phyloP scores from a whole-genome alignment of 306 rosid genomes.

The Rosa rugosa region DNA sequence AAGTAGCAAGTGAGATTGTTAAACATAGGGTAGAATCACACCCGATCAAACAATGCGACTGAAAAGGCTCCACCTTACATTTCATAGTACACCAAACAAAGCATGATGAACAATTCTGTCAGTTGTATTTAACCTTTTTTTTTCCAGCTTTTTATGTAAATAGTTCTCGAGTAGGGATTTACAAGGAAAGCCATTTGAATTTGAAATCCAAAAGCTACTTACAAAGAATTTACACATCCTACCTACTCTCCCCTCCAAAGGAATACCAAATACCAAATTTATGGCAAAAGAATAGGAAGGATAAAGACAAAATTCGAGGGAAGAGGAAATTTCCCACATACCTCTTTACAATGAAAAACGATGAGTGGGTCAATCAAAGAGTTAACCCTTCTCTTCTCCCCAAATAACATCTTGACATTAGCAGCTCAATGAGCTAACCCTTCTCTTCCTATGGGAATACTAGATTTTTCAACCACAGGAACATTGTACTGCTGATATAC shows the following conservation, averaged over 20 bases:
- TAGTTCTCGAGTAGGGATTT: constrained; percentile 5
- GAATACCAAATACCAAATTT: constrained; percentile 1
- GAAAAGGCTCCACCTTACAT: too few relatives aligned
- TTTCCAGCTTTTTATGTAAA: constrained; percentile 6
- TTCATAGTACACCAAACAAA: neutral
- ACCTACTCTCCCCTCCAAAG: constrained; percentile 21
- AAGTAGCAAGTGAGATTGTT: neutral
- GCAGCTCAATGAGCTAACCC: constrained; percentile 54
- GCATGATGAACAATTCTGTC: neutral
- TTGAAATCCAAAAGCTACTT: constrained; percentile 18
- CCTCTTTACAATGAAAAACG: constrained; percentile 16
- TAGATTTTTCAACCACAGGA: constrained; percentile 59
- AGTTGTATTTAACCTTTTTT: neutral
- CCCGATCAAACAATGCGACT: too few relatives aligned
- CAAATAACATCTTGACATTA: constrained; percentile 31
- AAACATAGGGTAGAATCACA: neutral
- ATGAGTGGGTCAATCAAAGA: constrained; percentile 6
- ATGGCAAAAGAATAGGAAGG: constrained; percentile 11
- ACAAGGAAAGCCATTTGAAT: constrained; percentile 17
- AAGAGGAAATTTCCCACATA: constrained; percentile 7
- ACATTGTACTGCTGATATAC: constrained; percentile 70
- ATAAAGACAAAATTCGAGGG: constrained; percentile 9
- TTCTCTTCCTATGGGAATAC: constrained; percentile 60
- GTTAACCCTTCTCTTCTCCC: constrained; percentile 4
- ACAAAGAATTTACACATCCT: constrained; percentile 33